These are phyloP conservation scores for Paraphoma chrysanthemicola DNA, from an alignment of 2,329 filamentous ascomycete genomes.

Conservation along the genomic window DNA sequence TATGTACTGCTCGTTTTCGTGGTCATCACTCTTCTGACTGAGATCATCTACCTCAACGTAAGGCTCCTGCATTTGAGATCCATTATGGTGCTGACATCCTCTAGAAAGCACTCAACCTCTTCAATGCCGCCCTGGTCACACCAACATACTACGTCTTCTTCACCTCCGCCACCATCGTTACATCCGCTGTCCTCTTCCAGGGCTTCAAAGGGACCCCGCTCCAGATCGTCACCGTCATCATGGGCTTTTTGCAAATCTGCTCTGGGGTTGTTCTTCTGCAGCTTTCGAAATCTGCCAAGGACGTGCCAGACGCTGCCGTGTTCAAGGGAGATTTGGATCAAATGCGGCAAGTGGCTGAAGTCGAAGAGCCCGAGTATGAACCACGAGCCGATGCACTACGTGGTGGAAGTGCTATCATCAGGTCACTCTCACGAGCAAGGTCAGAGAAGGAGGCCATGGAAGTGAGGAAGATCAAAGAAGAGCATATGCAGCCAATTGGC, in stretches of 20 bases:
- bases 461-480: slow-evolving; percentile 77
- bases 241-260: slow-evolving; percentile 94
- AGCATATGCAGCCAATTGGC: slow-evolving; percentile 78
- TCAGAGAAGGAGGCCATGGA: slow-evolving; percentile 83
- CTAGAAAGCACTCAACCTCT: slow-evolving; percentile 97
- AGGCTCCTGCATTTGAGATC: slow-evolving; percentile 50
- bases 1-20: slow-evolving; percentile 94
- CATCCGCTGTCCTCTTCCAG: slow-evolving; percentile 88
- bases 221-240: slow-evolving; percentile 85
- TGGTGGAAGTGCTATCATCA: slow-evolving; percentile 85
- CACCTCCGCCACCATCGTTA: slow-evolving; percentile 92
- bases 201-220: slow-evolving; percentile 88
- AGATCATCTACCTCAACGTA: slow-evolving; percentile 96
- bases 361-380: slow-evolving; percentile 94
- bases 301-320: slow-evolving; percentile 91
- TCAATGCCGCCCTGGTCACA: slow-evolving; percentile 95
- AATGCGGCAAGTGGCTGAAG: slow-evolving; percentile 91
- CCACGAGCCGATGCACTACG: slow-evolving; percentile 96
- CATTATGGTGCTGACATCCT: slow-evolving; percentile 19
- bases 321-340: slow-evolving; percentile 94
- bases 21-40: slow-evolving; percentile 83
- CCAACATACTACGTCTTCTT: slow-evolving; percentile 99
- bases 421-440: slow-evolving; percentile 77
- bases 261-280: slow-evolving; percentile 90
- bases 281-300: slow-evolving; percentile 97